Percentiles rank a stretch among this genome's conserved stretches.
These are phyloP conservation scores for Cinnamomum micranthum DNA, from an alignment of 164 flowering plant species.

Conservation along the genomic window DNA sequence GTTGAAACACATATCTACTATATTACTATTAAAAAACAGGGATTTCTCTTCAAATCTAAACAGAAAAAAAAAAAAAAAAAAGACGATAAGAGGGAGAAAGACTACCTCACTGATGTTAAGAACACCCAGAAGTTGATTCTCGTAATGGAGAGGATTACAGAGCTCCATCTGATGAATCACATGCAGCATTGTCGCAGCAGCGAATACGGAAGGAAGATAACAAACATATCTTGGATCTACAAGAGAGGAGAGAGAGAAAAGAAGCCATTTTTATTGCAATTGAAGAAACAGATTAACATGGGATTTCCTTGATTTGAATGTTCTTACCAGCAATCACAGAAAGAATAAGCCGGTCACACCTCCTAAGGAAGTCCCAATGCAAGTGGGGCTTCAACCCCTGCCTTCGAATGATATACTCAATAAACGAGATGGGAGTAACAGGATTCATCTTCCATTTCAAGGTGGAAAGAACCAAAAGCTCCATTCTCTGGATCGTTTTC, in stretches of 20 bases:
- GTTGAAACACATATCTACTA: constrained; percentile 7
- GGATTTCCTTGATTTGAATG: neutral
- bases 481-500: constrained; percentile 80
- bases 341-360: constrained; percentile 49
- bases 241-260: neutral
- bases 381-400: constrained; percentile 43
- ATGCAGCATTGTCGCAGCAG: constrained; percentile 69
- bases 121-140: constrained; percentile 54
- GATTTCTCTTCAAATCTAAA: too few relatives aligned
- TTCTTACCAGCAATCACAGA: constrained; percentile 50
- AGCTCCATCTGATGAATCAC: constrained; percentile 61
- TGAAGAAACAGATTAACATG: neutral
- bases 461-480: constrained; percentile 69
- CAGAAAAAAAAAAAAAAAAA: neutral
- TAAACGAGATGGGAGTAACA: constrained; percentile 67
- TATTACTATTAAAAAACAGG: neutral
- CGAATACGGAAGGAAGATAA: constrained; percentile 56
- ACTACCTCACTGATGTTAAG: constrained; percentile 59
- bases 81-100: neutral
- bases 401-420: constrained; percentile 61
- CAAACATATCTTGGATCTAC: constrained; percentile 38
- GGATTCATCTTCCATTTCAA: constrained; percentile 89
- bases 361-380: constrained; percentile 49
- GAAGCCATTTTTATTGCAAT: neutral
- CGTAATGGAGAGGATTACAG: constrained; percentile 40